Conservation (phyloP, 257 asterid species). For the Solanum stenotomum region DNA sequence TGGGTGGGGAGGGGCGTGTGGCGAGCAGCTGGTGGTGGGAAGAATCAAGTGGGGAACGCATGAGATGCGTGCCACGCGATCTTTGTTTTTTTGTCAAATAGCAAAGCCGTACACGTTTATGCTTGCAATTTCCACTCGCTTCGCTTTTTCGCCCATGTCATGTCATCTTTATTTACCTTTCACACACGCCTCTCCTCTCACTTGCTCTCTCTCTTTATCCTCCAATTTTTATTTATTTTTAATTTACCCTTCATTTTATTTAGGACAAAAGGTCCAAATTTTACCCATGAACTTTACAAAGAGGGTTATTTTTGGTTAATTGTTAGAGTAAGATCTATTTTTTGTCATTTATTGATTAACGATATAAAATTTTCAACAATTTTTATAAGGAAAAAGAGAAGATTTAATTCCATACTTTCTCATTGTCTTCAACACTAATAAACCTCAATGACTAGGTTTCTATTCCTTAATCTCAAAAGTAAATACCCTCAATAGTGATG, state of each 20-base stretch:
- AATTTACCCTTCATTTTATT: neutral
- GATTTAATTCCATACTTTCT: neutral
- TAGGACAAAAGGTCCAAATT: neutral
- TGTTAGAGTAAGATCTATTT: neutral
- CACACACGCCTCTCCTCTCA: neutral
- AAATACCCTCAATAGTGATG: neutral
- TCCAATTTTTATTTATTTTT: neutral
- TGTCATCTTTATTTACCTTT: neutral
- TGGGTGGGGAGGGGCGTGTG: conserved; percentile 32
- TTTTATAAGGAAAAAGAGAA: too few species aligned
- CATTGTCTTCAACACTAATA: neutral
- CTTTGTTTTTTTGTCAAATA: conserved; percentile 1
- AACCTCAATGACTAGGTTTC: neutral
- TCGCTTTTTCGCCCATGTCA: neutral
- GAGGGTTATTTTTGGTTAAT: neutral
- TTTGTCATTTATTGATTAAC: too few species aligned
- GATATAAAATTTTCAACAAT: too few species aligned
- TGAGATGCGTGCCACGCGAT: conserved; percentile 14
- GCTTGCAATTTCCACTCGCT: neutral
- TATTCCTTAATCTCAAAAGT: neutral
- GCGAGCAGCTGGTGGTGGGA: conserved; percentile 19
- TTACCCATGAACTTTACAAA: neutral
- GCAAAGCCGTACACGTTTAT: neutral
- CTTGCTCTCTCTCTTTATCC: neutral
- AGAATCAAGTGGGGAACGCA: conserved; percentile 5